Conservation (phyloP, 2,329 filamentous ascomycete genomes). For the Lasiodiplodia sp. region DNA sequence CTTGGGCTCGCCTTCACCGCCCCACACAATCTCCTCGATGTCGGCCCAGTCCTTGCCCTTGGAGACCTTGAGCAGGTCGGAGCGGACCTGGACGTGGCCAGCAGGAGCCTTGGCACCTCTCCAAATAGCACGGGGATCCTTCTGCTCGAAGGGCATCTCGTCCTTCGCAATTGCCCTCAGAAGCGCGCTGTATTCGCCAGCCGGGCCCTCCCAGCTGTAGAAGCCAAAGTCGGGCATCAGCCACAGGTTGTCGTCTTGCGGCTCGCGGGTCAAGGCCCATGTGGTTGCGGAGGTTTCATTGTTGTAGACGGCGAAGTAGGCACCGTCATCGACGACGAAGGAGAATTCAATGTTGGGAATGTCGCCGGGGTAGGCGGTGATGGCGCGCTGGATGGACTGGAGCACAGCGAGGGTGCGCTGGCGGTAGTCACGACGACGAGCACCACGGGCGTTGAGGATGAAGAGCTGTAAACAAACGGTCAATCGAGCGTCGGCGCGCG, state of each 20-base stretch:
- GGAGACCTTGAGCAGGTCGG: conserved; percentile 34
- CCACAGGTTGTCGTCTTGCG: conserved; percentile 31
- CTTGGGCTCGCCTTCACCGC: conserved; percentile 22
- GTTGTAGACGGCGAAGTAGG: conserved; percentile 27
- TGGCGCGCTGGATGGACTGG: conserved; percentile 61
- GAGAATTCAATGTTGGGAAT: conserved; percentile 62
- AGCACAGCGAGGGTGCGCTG: conserved; percentile 54
- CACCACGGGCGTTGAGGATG: conserved; percentile 40
- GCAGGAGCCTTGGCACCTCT: conserved; percentile 36
- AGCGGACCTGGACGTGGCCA: conserved; percentile 33
- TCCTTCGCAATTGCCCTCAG: conserved; percentile 30
- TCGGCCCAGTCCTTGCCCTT: conserved; percentile 36
- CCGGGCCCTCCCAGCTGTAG: conserved; percentile 31
- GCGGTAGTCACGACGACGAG: conserved; percentile 32
- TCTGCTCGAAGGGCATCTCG: conserved; percentile 30
- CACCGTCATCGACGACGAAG: conserved; percentile 53
- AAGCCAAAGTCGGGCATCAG: conserved; percentile 38
- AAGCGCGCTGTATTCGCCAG: conserved; percentile 29
- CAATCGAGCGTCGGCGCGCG: neutral
- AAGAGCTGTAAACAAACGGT: conserved; percentile 40
- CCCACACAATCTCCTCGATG: conserved; percentile 33
- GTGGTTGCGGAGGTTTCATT: conserved; percentile 27
- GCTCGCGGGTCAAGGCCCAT: conserved; percentile 28
- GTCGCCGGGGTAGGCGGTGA: conserved; percentile 58
- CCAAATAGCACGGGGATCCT: conserved; percentile 36